These are phyloP conservation scores for Tetradesmus lagerheimii DNA, from an alignment of 139 green algal species.

Conservation along the genomic window DNA sequence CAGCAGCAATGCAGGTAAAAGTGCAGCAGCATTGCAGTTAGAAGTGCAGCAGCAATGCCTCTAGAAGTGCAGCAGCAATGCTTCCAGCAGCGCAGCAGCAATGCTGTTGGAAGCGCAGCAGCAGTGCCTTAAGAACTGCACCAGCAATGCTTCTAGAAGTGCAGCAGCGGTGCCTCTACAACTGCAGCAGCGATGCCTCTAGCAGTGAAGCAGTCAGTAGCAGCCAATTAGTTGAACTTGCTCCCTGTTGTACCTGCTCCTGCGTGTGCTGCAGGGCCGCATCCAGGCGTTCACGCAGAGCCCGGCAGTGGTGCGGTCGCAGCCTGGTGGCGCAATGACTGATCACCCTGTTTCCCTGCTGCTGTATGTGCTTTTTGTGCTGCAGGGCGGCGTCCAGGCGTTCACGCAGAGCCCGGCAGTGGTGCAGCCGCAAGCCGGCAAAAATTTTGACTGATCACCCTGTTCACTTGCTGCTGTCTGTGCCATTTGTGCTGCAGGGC, in stretches of 20 bases:
- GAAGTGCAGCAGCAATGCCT: not conserved
- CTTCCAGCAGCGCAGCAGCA: too few relatives aligned
- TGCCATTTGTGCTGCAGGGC: too few relatives aligned
- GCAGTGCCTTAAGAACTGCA: not conserved
- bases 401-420: conserved; percentile 53
- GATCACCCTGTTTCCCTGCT: not conserved
- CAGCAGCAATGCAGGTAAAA: not conserved
- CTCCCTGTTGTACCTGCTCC: not conserved
- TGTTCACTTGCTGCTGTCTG: too few relatives aligned
- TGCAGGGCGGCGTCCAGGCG: conserved; percentile 31
- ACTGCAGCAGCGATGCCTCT: not conserved
- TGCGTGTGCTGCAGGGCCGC: conserved; percentile 38
- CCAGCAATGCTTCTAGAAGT: not conserved
- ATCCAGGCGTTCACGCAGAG: conserved; percentile 53
- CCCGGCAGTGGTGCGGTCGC: conserved; percentile 52
- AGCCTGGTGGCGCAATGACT: conserved; percentile 24
- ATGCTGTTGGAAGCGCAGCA: not conserved
- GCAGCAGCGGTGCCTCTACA: too few relatives aligned
- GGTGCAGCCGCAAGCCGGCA: too few relatives aligned
- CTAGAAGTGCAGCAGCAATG: not conserved
- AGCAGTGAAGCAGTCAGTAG: not conserved
- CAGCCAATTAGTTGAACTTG: too few relatives aligned
- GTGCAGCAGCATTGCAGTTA: not conserved
- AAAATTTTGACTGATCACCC: too few relatives aligned
- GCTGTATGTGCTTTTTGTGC: not conserved